Evolutionary conservation across 2,329 filamentous ascomycete species (phyloP).

Genomic region (Zasmidium citrigriseum): DNA sequence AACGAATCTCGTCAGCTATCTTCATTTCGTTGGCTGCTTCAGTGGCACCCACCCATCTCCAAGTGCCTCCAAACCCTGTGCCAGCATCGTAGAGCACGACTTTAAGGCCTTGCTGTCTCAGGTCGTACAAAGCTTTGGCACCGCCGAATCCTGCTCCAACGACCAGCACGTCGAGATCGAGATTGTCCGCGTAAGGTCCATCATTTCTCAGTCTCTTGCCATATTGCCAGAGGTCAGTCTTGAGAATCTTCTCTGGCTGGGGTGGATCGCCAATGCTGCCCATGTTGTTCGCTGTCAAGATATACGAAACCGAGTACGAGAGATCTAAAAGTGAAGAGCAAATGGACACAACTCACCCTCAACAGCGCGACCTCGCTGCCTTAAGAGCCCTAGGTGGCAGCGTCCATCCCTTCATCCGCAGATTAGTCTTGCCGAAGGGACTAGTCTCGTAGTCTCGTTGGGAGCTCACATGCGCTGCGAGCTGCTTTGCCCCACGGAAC

Average conservation of each 20-base stretch:
- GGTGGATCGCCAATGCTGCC: conserved; percentile 21
- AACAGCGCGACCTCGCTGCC: background rate
- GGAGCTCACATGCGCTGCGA: background rate
- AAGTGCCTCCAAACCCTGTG: conserved; percentile 36
- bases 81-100: conserved; percentile 36
- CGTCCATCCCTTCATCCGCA: conserved; percentile 2
- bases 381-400: background rate
- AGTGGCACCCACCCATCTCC: conserved; percentile 28
- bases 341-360: background rate
- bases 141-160: conserved; percentile 48
- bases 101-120: conserved; percentile 37
- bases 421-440: background rate
- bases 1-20: background rate
- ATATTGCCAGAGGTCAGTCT: conserved; percentile 29
- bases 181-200: conserved; percentile 30
- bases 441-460: background rate
- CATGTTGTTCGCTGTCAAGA: conserved; percentile 13
- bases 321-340: background rate
- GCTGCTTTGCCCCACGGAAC: background rate
- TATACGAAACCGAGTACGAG: background rate
- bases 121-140: conserved; percentile 44
- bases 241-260: conserved; percentile 26
- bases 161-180: conserved; percentile 33
- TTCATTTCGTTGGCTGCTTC: background rate
- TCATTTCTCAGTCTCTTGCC: conserved; percentile 21